Conservation (phyloP, 345 rosid species). For the Ailanthus altissimus region DNA sequence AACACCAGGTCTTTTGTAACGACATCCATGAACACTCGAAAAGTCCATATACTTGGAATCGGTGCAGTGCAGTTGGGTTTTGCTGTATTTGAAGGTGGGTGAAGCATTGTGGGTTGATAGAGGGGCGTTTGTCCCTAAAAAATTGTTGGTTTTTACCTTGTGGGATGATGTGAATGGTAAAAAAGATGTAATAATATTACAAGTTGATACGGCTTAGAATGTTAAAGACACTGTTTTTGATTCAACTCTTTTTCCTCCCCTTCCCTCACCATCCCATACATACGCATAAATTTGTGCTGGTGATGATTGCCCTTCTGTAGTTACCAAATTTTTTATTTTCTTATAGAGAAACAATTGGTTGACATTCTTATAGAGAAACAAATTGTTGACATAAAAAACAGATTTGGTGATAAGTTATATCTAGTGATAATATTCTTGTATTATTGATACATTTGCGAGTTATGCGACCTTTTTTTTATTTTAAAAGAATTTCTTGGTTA, state of each 20-base stretch:
- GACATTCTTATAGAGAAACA: no score
- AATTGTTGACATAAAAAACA: no score
- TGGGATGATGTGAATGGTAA: conserved; percentile 21
- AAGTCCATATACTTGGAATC: conserved; percentile 11
- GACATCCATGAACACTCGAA: conserved; percentile 8
- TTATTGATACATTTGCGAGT: no score
- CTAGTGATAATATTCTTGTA: no score
- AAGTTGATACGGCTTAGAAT: conserved; percentile 15
- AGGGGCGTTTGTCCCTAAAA: conserved; percentile 8
- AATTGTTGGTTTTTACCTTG: conserved; percentile 31
- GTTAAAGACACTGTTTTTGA: background rate
- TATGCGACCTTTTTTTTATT: no score
- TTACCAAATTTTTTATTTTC: no score
- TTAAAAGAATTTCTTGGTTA: no score
- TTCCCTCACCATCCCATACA: background rate
- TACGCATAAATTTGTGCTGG: background rate
- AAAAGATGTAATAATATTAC: conserved; percentile 17
- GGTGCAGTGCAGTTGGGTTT: conserved; percentile 26
- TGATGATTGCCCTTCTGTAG: no score
- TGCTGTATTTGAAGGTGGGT: conserved; percentile 24
- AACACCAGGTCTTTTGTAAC: conserved; percentile 66
- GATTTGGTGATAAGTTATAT: no score
- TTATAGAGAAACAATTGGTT: no score
- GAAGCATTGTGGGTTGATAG: conserved; percentile 17
- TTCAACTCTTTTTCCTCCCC: background rate